phyloP scores from a whole-genome alignment of 768 basidiomycete species.

The Scleroderma citrinum region DNA sequence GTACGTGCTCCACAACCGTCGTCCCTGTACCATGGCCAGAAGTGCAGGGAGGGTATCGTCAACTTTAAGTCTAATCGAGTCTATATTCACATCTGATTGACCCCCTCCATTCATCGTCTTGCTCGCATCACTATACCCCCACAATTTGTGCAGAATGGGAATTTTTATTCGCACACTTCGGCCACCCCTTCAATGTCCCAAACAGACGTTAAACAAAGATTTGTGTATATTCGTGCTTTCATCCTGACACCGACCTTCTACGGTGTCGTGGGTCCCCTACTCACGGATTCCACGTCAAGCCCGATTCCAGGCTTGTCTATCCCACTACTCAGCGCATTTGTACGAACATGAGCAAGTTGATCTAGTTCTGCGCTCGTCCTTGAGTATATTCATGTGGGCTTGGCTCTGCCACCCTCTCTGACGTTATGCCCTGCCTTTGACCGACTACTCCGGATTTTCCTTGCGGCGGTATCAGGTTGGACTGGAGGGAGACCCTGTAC shows the following conservation, averaged over 20 bases:
- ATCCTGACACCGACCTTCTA: background rate
- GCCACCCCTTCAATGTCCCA: background rate
- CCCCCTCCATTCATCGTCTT: conserved; percentile 1
- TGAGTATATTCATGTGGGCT: too few species aligned
- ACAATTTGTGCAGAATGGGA: background rate
- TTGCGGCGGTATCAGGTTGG: too few species aligned
- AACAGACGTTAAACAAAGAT: background rate
- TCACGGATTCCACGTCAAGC: background rate
- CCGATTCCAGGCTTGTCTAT: background rate
- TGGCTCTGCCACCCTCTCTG: too few species aligned
- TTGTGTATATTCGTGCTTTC: background rate
- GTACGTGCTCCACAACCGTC: background rate
- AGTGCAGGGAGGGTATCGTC: background rate
- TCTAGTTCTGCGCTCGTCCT: too few species aligned
- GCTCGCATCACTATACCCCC: background rate
- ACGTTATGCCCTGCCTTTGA: too few species aligned
- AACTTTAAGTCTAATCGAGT: background rate
- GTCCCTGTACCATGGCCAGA: background rate
- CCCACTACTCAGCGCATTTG: too few species aligned
- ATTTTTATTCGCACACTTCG: background rate
- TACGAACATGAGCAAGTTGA: too few species aligned
- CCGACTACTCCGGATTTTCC: too few species aligned
- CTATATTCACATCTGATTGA: conserved; percentile 17
- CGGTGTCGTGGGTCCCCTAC: conserved; percentile 21
- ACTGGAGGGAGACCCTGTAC: too few species aligned